Conservation (phyloP, 805 yeast species). For the Candida cerambycidarum region DNA sequence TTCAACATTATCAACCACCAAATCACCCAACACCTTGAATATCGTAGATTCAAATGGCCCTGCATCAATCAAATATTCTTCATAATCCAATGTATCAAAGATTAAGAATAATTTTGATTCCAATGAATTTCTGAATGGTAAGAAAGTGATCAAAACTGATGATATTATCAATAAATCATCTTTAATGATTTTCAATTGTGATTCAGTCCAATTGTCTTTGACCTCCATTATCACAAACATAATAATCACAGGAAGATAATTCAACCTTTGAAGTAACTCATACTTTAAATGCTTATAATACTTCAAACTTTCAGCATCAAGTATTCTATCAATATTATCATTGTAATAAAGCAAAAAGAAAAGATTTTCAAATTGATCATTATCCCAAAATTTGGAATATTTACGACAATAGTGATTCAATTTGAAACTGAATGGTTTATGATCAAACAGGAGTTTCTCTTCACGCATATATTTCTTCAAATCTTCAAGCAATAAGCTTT, state of each 20-base stretch:
- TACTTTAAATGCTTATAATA: slow-evolving; percentile 8
- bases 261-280: slow-evolving; percentile 13
- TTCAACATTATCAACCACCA: background rate
- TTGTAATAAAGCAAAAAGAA: slow-evolving; percentile 11
- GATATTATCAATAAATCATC: slow-evolving; percentile 9
- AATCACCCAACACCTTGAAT: slow-evolving; percentile 13
- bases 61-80: slow-evolving; percentile 8
- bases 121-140: slow-evolving; percentile 3
- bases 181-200: background rate
- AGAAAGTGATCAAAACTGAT: slow-evolving; percentile 5
- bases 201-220: background rate
- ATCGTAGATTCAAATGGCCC: slow-evolving; percentile 8
- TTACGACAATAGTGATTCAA: slow-evolving; percentile 6
- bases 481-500: slow-evolving; percentile 4
- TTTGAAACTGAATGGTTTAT: background rate
- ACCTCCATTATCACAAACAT: slow-evolving; percentile 12
- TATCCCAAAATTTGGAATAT: slow-evolving; percentile 12
- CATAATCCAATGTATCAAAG: slow-evolving; percentile 10
- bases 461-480: slow-evolving; percentile 5
- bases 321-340: slow-evolving; percentile 6
- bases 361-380: slow-evolving; percentile 10
- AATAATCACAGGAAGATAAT: slow-evolving; percentile 13
- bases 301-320: background rate
- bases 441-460: background rate
- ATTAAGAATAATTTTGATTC: slow-evolving; percentile 5